Percentiles rank a stretch among this genome's conserved stretches.
Evolutionary conservation across 2,329 filamentous ascomycete genomes (phyloP).

Genomic region (Lanzia echinophila): DNA sequence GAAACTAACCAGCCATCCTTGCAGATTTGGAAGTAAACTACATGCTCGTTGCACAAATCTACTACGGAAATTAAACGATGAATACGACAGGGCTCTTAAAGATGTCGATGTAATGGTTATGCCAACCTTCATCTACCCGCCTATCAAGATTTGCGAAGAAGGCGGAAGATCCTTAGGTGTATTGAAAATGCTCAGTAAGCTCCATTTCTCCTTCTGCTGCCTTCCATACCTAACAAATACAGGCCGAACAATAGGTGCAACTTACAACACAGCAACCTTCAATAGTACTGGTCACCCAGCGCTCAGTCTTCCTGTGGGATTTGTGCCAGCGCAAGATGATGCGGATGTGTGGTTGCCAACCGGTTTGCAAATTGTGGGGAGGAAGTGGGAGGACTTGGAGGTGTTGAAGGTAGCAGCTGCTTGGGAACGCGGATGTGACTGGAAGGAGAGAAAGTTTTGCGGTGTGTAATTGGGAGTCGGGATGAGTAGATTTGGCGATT

Average conservation of each 20-base stretch:
- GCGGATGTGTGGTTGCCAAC: slow-evolving; percentile 39
- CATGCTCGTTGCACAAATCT: slow-evolving; percentile 40
- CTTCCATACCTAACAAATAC: slow-evolving; percentile 36
- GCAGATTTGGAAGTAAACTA: slow-evolving; percentile 32
- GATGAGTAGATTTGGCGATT: too few species aligned
- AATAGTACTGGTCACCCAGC: slow-evolving; percentile 52
- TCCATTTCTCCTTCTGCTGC: slow-evolving; percentile 30
- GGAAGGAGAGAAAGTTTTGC: slow-evolving; percentile 28
- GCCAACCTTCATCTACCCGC: slow-evolving; percentile 42
- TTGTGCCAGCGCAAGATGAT: slow-evolving; percentile 31
- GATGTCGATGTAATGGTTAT: slow-evolving; percentile 41
- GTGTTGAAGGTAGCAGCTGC: slow-evolving; percentile 39
- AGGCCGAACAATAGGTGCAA: slow-evolving; percentile 45
- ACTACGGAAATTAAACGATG: slow-evolving; percentile 38
- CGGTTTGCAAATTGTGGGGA: slow-evolving; percentile 49
- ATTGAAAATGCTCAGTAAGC: neutral
- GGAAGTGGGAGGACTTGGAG: slow-evolving; percentile 43
- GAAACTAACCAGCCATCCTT: neutral
- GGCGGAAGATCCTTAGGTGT: neutral
- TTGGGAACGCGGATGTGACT: slow-evolving; percentile 41
- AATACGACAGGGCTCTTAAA: slow-evolving; percentile 37
- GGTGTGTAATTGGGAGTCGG: neutral
- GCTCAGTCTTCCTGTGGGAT: slow-evolving; percentile 44
- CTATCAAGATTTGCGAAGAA: neutral
- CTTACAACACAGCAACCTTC: slow-evolving; percentile 50